Conservation (phyloP, 208 protist genomes). For the Trypanosomatidae sp. region DNA sequence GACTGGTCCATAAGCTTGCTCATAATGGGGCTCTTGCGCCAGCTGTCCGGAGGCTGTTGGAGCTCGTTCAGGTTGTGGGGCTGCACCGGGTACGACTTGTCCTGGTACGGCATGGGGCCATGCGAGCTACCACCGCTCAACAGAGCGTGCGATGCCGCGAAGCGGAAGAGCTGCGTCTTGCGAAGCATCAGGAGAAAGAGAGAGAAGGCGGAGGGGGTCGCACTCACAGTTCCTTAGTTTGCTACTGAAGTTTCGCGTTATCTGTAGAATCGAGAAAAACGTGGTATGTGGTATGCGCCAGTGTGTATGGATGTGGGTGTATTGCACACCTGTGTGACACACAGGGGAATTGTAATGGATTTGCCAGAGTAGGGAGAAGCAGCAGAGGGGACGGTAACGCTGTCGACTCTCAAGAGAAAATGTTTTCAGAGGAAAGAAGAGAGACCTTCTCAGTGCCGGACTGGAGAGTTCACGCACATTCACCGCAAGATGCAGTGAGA, state of each 20-base stretch:
- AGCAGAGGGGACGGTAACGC: background rate
- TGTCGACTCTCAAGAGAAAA: background rate
- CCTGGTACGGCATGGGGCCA: constrained; percentile 80
- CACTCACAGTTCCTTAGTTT: constrained; percentile 18
- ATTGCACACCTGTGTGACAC: background rate
- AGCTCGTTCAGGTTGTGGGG: constrained; percentile 80
- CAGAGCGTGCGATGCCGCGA: constrained; percentile 63
- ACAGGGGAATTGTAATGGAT: background rate
- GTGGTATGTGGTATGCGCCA: background rate
- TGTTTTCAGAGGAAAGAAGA: background rate
- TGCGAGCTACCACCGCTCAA: constrained; percentile 49
- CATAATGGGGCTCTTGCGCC: constrained; percentile 87
- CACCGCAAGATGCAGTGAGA: background rate
- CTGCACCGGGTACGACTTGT: constrained; percentile 84
- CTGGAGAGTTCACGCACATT: background rate
- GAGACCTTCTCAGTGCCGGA: background rate
- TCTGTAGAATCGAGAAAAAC: background rate
- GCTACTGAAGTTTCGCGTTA: constrained; percentile 1
- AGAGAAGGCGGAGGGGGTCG: constrained; percentile 2
- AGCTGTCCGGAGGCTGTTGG: constrained; percentile 74
- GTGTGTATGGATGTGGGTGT: background rate
- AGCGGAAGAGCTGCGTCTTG: constrained; percentile 60
- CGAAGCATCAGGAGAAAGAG: constrained; percentile 58
- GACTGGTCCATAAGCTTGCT: constrained; percentile 90
- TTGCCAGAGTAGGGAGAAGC: background rate